A percentile compares a stretch with the other conserved stretches of the same genome.
phyloP scores from a whole-genome alignment of 1,139 yeast species.

The Hemisphaericaspora xylofermentans region DNA sequence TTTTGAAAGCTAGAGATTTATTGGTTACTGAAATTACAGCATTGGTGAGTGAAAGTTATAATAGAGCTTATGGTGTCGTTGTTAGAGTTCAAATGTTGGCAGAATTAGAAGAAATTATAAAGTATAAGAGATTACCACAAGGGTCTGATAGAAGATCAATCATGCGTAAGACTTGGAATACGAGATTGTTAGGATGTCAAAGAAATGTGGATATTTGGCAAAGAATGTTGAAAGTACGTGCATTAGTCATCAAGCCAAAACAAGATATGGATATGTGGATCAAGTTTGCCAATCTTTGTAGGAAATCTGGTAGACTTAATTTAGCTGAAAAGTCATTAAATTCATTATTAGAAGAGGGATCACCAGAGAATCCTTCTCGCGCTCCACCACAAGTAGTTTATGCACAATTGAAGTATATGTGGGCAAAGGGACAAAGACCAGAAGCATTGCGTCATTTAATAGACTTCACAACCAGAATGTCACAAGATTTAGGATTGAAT shows the following conservation, averaged over 20 bases:
- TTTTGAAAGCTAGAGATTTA: constrained; percentile 80
- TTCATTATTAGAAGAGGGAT: constrained; percentile 64
- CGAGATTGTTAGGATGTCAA: constrained; percentile 88
- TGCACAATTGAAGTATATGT: constrained; percentile 93
- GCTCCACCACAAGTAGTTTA: constrained; percentile 97
- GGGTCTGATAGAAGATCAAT: constrained; percentile 74
- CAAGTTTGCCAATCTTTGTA: constrained; percentile 91
- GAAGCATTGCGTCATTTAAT: constrained; percentile 85
- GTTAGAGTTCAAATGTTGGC: constrained; percentile 97
- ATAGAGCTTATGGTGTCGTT: constrained; percentile 94
- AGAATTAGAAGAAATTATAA: constrained; percentile 91
- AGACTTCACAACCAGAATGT: constrained; percentile 88
- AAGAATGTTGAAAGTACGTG: constrained; percentile 88
- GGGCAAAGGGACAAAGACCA: constrained; percentile 90
- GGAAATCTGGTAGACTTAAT: constrained; percentile 90
- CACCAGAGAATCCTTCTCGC: constrained; percentile 62
- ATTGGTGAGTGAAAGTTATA: constrained; percentile 90
- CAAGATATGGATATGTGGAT: constrained; percentile 99
- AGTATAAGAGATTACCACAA: constrained; percentile 80
- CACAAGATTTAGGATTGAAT: constrained; percentile 79
- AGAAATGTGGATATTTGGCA: constrained; percentile 98
- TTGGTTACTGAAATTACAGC: constrained; percentile 94
- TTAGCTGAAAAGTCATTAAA: constrained; percentile 90
- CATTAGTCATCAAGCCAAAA: constrained; percentile 89
- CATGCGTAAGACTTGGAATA: constrained; percentile 92